phyloP scores from a whole-genome alignment of 345 rosid species.

The Geranium brycei region DNA sequence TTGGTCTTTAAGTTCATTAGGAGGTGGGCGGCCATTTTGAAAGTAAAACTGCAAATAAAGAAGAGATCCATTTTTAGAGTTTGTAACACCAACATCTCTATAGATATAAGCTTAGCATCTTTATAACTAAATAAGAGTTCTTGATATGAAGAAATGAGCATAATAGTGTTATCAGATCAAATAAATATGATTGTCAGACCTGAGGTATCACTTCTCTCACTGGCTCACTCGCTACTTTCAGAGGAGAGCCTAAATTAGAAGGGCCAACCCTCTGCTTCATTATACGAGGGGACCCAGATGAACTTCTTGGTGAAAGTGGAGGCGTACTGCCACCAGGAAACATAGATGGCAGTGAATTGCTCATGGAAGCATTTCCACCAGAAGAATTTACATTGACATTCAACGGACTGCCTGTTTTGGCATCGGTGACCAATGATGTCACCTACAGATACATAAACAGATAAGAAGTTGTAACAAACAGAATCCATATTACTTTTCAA shows the following conservation, averaged over 20 bases:
- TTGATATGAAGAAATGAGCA: background rate
- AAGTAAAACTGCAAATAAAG: slow-evolving; percentile 61
- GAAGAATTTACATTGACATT: slow-evolving; percentile 36
- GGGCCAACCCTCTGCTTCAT: slow-evolving; percentile 52
- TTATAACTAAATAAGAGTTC: background rate
- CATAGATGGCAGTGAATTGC: slow-evolving; percentile 61
- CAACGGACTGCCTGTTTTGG: slow-evolving; percentile 40
- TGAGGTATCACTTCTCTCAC: slow-evolving; percentile 66
- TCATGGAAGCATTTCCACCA: slow-evolving; percentile 28
- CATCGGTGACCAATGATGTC: slow-evolving; percentile 60
- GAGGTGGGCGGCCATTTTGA: slow-evolving; percentile 64
- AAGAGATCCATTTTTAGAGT: slow-evolving; percentile 7
- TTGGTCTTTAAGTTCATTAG: slow-evolving; percentile 57
- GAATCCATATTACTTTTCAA: background rate
- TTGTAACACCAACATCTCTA: background rate
- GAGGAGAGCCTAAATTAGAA: slow-evolving; percentile 62
- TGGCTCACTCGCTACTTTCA: slow-evolving; percentile 50
- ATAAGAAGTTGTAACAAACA: background rate
- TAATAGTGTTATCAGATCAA: background rate
- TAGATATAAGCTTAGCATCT: background rate
- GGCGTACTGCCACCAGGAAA: slow-evolving; percentile 73
- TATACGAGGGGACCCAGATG: slow-evolving; percentile 61
- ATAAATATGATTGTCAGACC: slow-evolving; percentile 28
- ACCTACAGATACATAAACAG: slow-evolving; percentile 31
- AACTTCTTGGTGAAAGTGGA: slow-evolving; percentile 79